Evolutionary conservation across 1,284 basidiomycete genomes (phyloP).

Genomic region (Ganoderma multipileum): DNA sequence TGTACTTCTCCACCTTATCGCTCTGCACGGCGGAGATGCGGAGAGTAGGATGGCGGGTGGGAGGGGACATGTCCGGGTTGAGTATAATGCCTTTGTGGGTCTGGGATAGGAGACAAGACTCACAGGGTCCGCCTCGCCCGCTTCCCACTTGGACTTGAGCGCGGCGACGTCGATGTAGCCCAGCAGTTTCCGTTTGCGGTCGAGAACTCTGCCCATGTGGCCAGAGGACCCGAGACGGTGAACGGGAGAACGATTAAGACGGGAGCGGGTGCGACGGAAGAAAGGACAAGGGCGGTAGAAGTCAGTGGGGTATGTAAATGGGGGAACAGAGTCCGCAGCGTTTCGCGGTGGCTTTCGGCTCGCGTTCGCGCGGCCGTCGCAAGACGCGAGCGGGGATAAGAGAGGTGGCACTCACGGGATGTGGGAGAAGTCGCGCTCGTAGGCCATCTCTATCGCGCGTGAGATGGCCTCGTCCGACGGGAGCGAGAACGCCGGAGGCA

Average conservation of each 20-base stretch:
- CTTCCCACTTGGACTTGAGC: constrained; percentile 82
- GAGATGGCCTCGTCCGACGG: constrained; percentile 74
- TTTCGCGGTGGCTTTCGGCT: neutral
- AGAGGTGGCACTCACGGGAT: constrained; percentile 70
- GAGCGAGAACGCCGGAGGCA: constrained; percentile 89
- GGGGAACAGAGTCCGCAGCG: neutral
- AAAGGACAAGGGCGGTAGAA: neutral
- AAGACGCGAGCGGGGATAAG: constrained; percentile 1
- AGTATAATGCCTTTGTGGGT: constrained; percentile 15
- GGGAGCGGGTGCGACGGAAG: neutral
- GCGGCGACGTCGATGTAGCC: constrained; percentile 83
- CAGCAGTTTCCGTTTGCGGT: constrained; percentile 72
- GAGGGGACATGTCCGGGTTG: constrained; percentile 14
- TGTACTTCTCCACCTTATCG: constrained; percentile 70
- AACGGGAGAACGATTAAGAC: neutral
- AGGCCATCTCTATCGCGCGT: constrained; percentile 83
- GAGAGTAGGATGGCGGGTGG: constrained; percentile 13
- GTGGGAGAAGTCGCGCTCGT: constrained; percentile 90
- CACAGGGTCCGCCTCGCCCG: constrained; percentile 74
- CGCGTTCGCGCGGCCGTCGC: constrained; percentile 9
- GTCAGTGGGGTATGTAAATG: constrained; percentile 8
- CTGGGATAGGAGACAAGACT: constrained; percentile 36
- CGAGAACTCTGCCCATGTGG: constrained; percentile 66
- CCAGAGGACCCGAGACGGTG: neutral
- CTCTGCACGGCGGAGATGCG: constrained; percentile 45